A percentile compares a stretch with the other conserved stretches of the same genome.
phyloP scores from a whole-genome alignment of 768 basidiomycete genomes.

The Amanita rubescens region DNA sequence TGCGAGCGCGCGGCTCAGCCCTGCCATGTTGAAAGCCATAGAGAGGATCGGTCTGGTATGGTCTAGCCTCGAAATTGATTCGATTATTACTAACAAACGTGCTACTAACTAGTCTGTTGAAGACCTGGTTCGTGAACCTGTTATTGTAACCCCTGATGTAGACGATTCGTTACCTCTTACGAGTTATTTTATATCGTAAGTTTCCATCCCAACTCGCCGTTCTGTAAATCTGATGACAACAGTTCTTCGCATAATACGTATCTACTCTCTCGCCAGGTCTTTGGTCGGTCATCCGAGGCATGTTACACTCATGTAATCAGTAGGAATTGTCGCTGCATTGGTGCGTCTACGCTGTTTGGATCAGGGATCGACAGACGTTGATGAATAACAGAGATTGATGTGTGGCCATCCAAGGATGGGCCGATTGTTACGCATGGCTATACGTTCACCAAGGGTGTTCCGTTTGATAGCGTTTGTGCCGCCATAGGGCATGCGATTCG shows the following conservation, averaged over 20 bases:
- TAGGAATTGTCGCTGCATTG: constrained; percentile 46
- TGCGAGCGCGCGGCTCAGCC: constrained; percentile 24
- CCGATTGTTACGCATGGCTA: constrained; percentile 55
- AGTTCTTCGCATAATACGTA: constrained; percentile 67
- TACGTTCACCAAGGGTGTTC: constrained; percentile 45
- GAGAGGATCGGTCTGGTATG: constrained; percentile 23
- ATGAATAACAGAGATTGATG: constrained; percentile 46
- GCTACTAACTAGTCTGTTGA: constrained; percentile 23
- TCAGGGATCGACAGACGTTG: neutral
- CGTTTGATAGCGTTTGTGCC: constrained; percentile 43
- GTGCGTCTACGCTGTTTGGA: constrained; percentile 15
- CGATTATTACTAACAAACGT: neutral
- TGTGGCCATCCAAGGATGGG: constrained; percentile 50
- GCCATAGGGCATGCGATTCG: constrained; percentile 41
- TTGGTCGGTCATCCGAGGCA: constrained; percentile 45
- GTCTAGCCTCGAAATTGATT: neutral
- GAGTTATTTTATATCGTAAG: constrained; percentile 51
- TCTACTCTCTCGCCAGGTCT: constrained; percentile 47
- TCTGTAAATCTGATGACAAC: neutral
- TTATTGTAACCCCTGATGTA: constrained; percentile 25
- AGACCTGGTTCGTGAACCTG: constrained; percentile 29
- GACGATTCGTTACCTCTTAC: constrained; percentile 42
- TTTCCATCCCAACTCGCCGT: neutral
- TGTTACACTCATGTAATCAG: constrained; percentile 49
- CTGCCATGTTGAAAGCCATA: constrained; percentile 30